Evolutionary conservation across 78 protist genomes (phyloP).

Genomic region (Dictyostelium discoideum): dicty_2.7 NC_007091.3:3139501-3140000

Average conservation of each 20-base stretch:
- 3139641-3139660: slow-evolving; percentile 6
- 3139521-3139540: slow-evolving; percentile 35
- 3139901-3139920: background rate
- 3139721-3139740: background rate
- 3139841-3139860: background rate
- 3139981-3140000: background rate
- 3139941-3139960: slow-evolving; percentile 34
- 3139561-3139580: slow-evolving; percentile 10
- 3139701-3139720: background rate
- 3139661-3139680: background rate
- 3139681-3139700: slow-evolving; percentile 1
- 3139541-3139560: slow-evolving; percentile 40
- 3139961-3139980: slow-evolving; percentile 67
- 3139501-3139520: background rate
- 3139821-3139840: slow-evolving; percentile 8
- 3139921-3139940: slow-evolving; percentile 21
- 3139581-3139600: slow-evolving; percentile 38
- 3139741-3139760: background rate
- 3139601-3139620: slow-evolving; percentile 46
- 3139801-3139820: background rate
- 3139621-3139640: background rate
- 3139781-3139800: background rate
- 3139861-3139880: background rate
- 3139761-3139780: background rate
- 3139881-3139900: background rate